Conservation (phyloP, 441 rosid species). For the Hura crepitans region DNA sequence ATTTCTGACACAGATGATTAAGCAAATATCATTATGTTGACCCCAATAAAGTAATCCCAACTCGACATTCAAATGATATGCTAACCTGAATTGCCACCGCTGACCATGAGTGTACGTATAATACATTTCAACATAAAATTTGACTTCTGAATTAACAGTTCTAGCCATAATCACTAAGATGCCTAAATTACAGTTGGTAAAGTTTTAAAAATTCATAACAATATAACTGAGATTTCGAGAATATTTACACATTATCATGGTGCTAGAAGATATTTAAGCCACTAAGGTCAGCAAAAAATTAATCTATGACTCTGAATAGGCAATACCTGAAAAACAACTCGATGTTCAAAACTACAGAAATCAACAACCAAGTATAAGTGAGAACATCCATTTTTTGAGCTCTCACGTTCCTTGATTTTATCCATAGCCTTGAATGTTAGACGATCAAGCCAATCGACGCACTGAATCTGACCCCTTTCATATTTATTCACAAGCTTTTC, state of each 20-base stretch:
- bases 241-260: conserved; percentile 4
- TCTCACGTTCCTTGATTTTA: conserved; percentile 73
- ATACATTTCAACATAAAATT: neutral
- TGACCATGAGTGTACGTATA: neutral
- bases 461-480: conserved; percentile 86
- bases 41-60: conserved; percentile 11
- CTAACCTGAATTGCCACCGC: neutral
- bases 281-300: conserved; percentile 2
- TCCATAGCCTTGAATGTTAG: conserved; percentile 83
- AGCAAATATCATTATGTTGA: no score
- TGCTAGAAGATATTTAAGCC: conserved; percentile 1
- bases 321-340: conserved; percentile 94
- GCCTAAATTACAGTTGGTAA: neutral
- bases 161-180: neutral
- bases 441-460: conserved; percentile 87
- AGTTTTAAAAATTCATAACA: neutral
- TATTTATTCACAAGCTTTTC: conserved; percentile 92
- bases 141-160: neutral
- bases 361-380: conserved; percentile 74
- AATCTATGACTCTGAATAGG: conserved; percentile 1
- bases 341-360: conserved; percentile 90
- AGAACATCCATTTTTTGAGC: conserved; percentile 65
- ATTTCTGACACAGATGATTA: neutral
- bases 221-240: conserved; percentile 6
- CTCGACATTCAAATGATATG: neutral